Conservation (phyloP, 2,329 filamentous ascomycete species). For the Bipolaris sorokiniana region DNA sequence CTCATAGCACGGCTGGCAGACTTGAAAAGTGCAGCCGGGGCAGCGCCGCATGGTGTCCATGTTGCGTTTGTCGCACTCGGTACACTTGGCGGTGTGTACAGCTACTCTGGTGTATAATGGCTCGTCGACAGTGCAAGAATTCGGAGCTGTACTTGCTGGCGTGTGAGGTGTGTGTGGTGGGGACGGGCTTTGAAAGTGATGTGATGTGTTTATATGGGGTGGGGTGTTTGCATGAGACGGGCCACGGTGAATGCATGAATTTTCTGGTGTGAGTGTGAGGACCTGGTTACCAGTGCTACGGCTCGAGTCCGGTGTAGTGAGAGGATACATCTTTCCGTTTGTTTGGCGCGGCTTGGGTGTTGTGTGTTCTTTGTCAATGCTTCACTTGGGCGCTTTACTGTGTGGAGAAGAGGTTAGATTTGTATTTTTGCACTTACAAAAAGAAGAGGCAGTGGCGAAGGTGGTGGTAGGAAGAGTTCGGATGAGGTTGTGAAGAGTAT, state of each 20-base stretch:
- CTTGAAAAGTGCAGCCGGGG: slow-evolving; percentile 43
- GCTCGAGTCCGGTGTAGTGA: background rate
- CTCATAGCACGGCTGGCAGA: slow-evolving; percentile 40
- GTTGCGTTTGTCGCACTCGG: slow-evolving; percentile 45
- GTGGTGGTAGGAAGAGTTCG: background rate
- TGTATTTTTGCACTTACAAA: background rate
- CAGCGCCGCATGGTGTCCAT: slow-evolving; percentile 41
- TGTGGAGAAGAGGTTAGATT: background rate
- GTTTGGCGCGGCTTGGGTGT: background rate
- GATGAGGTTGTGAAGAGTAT: background rate
- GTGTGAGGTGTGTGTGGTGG: slow-evolving; percentile 16
- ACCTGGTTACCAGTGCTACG: background rate
- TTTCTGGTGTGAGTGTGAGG: background rate
- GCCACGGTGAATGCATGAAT: background rate
- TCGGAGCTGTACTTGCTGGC: slow-evolving; percentile 10
- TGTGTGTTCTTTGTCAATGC: background rate
- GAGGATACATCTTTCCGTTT: background rate
- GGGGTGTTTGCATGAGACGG: background rate
- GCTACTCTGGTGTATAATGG: slow-evolving; percentile 28
- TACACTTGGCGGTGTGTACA: slow-evolving; percentile 49
- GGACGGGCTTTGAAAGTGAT: slow-evolving; percentile 3
- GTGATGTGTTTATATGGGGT: background rate
- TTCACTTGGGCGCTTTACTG: background rate
- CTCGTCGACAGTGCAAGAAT: slow-evolving; percentile 27
- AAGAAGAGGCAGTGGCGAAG: background rate